Evolutionary conservation across 495 filamentous ascomycete species (phyloP).

Genomic region (Tuber melanosporum): DNA sequence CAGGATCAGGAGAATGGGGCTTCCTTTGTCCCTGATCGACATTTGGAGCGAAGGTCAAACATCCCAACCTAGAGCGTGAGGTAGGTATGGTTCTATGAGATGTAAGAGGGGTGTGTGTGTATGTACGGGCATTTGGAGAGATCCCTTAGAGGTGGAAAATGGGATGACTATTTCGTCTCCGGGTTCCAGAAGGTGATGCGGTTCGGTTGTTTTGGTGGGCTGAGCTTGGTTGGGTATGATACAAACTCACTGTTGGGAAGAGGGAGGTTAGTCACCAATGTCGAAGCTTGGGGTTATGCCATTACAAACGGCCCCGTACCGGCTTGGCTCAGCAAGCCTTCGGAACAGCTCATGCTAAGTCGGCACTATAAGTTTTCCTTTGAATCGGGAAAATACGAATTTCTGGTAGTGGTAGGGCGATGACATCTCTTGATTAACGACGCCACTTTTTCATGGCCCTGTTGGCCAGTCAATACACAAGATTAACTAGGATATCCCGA

Average conservation of each 20-base stretch:
- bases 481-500: background rate
- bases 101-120: background rate
- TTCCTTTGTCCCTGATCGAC: slow-evolving; percentile 8
- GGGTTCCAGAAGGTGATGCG: slow-evolving; percentile 1
- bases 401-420: background rate
- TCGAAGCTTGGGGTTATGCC: slow-evolving; percentile 29
- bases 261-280: slow-evolving; percentile 20
- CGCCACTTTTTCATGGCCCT: background rate
- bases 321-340: background rate
- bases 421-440: background rate
- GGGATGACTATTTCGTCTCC: slow-evolving; percentile 21
- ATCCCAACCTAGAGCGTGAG: slow-evolving; percentile 4
- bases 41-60: slow-evolving; percentile 8
- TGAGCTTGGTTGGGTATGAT: slow-evolving; percentile 11
- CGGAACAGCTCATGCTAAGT: background rate
- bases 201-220: background rate
- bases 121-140: slow-evolving; percentile 12
- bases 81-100: background rate
- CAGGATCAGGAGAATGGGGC: slow-evolving; percentile 15
- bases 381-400: background rate
- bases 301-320: slow-evolving; percentile 14
- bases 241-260: background rate
- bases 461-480: background rate
- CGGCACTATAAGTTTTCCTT: background rate
- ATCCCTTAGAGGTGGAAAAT: background rate